Percentiles rank a stretch among this genome's conserved stretches.
Evolutionary conservation across 345 rosid species (phyloP).

Genomic region (thale cress (Arabidopsis thaliana)): DNA sequence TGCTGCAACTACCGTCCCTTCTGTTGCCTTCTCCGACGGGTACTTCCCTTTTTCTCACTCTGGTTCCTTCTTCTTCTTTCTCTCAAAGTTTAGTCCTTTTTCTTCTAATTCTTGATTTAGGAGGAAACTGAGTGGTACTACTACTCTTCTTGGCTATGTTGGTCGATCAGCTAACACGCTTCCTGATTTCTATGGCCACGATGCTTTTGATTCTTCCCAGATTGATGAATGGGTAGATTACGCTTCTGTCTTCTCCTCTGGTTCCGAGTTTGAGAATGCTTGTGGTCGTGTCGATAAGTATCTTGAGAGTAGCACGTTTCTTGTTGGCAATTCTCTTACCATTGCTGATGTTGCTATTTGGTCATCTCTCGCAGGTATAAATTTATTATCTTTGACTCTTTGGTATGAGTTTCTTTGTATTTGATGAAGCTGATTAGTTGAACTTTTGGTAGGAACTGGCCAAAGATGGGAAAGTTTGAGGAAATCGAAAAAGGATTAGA

Average conservation of each 20-base stretch:
- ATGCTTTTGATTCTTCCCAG: conserved; percentile 64
- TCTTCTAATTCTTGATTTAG: conserved; percentile 38
- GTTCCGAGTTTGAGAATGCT: conserved; percentile 84
- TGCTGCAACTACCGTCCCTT: conserved; percentile 47
- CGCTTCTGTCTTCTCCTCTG: conserved; percentile 64
- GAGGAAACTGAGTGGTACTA: conserved; percentile 58
- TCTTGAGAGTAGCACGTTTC: conserved; percentile 59
- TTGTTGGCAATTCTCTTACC: conserved; percentile 72
- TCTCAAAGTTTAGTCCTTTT: not conserved
- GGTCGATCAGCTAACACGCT: conserved; percentile 56
- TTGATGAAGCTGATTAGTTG: conserved; percentile 15
- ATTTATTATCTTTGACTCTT: not conserved
- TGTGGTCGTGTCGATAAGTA: conserved; percentile 62
- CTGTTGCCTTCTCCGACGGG: conserved; percentile 68
- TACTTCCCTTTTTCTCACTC: conserved; percentile 28
- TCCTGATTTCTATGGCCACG: conserved; percentile 57
- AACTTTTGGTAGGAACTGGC: conserved; percentile 60
- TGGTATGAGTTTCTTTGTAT: not conserved
- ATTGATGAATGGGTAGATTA: conserved; percentile 89
- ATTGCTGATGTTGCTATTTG: conserved; percentile 89
- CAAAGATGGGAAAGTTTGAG: conserved; percentile 93
- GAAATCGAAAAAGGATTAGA: conserved; percentile 87
- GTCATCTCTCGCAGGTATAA: conserved; percentile 82
- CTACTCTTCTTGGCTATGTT: conserved; percentile 65
- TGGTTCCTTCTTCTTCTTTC: not conserved